These are phyloP conservation scores for Neurospora tetraspora DNA, from an alignment of 495 filamentous ascomycete species.

Conservation along the genomic window DNA sequence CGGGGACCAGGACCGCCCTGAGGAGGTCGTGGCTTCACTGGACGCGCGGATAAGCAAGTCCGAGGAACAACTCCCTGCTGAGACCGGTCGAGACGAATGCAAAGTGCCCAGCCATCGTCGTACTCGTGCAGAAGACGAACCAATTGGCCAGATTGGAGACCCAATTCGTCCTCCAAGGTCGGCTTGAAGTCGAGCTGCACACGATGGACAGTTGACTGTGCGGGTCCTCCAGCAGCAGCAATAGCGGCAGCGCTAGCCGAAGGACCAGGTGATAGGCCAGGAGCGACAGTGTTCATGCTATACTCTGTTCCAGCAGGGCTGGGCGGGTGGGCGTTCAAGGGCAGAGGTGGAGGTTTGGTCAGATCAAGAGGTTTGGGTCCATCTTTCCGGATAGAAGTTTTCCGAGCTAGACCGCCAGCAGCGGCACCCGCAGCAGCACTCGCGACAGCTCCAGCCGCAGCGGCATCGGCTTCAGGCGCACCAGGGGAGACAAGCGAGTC, in stretches of 20 bases:
- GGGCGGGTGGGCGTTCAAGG: slow-evolving; percentile 26
- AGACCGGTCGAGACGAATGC: slow-evolving; percentile 79
- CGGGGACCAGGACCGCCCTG: slow-evolving; percentile 18
- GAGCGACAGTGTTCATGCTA: slow-evolving; percentile 41
- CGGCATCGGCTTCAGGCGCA: slow-evolving; percentile 1
- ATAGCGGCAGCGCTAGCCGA: slow-evolving; percentile 39
- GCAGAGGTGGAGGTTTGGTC: slow-evolving; percentile 27
- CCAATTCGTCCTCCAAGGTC: slow-evolving; percentile 84
- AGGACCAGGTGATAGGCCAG: slow-evolving; percentile 35
- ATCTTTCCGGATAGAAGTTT: slow-evolving; percentile 36
- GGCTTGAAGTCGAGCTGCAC: slow-evolving; percentile 94
- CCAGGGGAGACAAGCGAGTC: slow-evolving; percentile 19
- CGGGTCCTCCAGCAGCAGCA: slow-evolving; percentile 45
- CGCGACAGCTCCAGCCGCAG: slow-evolving; percentile 2
- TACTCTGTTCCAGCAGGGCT: slow-evolving; percentile 54
- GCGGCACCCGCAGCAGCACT: slow-evolving; percentile 21
- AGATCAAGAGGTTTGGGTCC: slow-evolving; percentile 38
- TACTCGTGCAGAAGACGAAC: slow-evolving; percentile 90
- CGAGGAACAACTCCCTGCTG: slow-evolving; percentile 88
- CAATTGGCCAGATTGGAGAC: slow-evolving; percentile 65
- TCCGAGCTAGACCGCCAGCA: slow-evolving; percentile 26
- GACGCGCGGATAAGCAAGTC: slow-evolving; percentile 84
- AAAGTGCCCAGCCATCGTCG: slow-evolving; percentile 97
- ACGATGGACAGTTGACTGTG: slow-evolving; percentile 60
- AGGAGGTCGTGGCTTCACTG: slow-evolving; percentile 74